Evolutionary conservation across 495 filamentous ascomycete genomes (phyloP), one percentile per base, ranked within the genome.

Genomic region (Penicillium nucicola): DNA sequence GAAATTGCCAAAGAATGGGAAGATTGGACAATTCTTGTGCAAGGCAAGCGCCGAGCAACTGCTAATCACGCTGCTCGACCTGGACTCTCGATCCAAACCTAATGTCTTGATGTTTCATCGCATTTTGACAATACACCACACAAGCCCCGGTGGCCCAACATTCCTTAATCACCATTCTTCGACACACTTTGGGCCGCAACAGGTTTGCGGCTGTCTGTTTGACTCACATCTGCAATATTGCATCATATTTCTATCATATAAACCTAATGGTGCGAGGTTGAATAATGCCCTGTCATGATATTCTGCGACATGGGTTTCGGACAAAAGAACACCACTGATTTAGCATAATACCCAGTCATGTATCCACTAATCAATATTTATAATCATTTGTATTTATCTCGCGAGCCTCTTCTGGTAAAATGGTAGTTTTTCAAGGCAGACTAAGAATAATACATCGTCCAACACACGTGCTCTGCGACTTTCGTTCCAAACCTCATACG

Each of bases 1-100:
- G 93, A 98, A 68, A 93, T 98, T 58, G 87, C 88, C 28, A 79
- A 80, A 36, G 95, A 98, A 64, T 97, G 92, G 95, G 90, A 93
- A 50, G 91, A 96, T 52, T 96, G 92, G 92, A 84, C 79, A 54
- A 79, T 74, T 37, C 72, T 87, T 7, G 77, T 82, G 22, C 77
- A 79, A 52, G 78, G 80, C 22, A 75, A 72, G 45, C 70, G 71
- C 9, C 56, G 64, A 49, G 69, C 57, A 28, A 74, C 63, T 14
- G 52, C 59, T 15, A 47, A 45, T 14, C 56, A 57, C 18, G 32
- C 50, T 28, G 18, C 58, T 10, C 53, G 58, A 52, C 58, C 58
- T 6, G 52, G 58, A n/a, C 47, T 62, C 13, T 57, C 61, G 17
- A 44, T 62, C 31, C 55, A 56, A 0, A 53, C 59, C 28, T 60